phyloP scores from a whole-genome alignment of 129 eudicot species.

The Centrapalus pauciflorus region DNA sequence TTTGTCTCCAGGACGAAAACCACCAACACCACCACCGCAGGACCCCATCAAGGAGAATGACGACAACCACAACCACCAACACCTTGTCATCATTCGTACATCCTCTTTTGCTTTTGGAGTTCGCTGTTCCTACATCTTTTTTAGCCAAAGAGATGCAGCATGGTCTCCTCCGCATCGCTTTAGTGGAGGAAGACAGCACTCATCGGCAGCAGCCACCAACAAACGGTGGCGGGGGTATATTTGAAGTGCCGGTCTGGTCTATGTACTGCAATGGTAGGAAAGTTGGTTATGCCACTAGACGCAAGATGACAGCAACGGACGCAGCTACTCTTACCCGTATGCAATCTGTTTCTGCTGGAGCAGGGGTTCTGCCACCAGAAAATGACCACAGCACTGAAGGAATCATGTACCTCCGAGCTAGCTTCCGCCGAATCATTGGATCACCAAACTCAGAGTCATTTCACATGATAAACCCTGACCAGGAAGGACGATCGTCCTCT shows the following conservation, averaged over 20 bases:
- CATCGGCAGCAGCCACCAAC: slow-evolving; percentile 11
- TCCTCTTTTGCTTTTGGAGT: slow-evolving; percentile 34
- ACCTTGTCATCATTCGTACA: slow-evolving; percentile 14
- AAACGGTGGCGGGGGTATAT: slow-evolving; percentile 19
- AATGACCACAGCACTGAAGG: slow-evolving; percentile 12
- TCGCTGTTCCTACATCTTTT: slow-evolving; percentile 29
- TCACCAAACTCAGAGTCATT: slow-evolving; percentile 34
- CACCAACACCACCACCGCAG: slow-evolving; percentile 25
- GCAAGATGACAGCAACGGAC: slow-evolving; percentile 30
- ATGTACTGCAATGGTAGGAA: slow-evolving; percentile 38
- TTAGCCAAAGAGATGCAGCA: slow-evolving; percentile 40
- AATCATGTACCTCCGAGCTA: slow-evolving; percentile 38
- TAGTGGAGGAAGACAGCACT: slow-evolving; percentile 22
- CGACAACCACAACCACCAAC: slow-evolving; percentile 11
- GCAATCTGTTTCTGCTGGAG: slow-evolving; percentile 38
- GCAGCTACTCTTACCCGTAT: slow-evolving; percentile 22
- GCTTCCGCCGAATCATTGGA: slow-evolving; percentile 28
- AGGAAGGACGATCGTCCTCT: slow-evolving; percentile 15
- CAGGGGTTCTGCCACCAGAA: slow-evolving; percentile 36
- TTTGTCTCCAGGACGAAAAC: slow-evolving; percentile 32
- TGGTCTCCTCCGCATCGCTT: slow-evolving; percentile 40
- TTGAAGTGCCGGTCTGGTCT: slow-evolving; percentile 36
- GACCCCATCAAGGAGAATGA: slow-evolving; percentile 28
- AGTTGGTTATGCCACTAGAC: slow-evolving; percentile 39
- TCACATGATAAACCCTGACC: slow-evolving; percentile 38